These are phyloP conservation scores for Xylaria palmicola DNA, from an alignment of 495 filamentous ascomycete genomes.

Conservation along the genomic window DNA sequence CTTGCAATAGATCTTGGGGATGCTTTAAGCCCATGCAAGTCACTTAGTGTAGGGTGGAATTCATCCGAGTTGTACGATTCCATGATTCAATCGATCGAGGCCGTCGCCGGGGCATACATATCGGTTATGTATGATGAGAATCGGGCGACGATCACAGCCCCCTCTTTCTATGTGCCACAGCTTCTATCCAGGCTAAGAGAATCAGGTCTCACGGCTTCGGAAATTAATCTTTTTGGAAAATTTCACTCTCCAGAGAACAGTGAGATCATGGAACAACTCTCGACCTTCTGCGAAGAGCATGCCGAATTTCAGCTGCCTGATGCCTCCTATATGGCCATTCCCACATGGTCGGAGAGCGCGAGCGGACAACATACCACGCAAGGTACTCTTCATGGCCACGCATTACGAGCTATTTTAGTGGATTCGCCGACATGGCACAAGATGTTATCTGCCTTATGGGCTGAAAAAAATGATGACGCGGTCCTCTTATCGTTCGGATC, in stretches of 20 bases:
- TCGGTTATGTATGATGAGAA: slow-evolving; percentile 43
- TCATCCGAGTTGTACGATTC: slow-evolving; percentile 17
- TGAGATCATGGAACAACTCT: neutral
- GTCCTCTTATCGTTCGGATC: slow-evolving; percentile 42
- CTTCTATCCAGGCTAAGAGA: slow-evolving; percentile 30
- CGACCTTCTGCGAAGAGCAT: slow-evolving; percentile 25
- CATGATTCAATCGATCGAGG: slow-evolving; percentile 24
- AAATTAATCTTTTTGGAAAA: slow-evolving; percentile 35
- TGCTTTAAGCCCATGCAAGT: slow-evolving; percentile 17
- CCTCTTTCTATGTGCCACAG: slow-evolving; percentile 15
- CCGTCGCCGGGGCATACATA: slow-evolving; percentile 36
- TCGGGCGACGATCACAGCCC: slow-evolving; percentile 33
- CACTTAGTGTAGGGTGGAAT: slow-evolving; percentile 31
- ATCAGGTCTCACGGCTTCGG: slow-evolving; percentile 33
- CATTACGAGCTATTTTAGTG: slow-evolving; percentile 38
- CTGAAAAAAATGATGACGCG: slow-evolving; percentile 8
- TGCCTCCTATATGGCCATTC: slow-evolving; percentile 30
- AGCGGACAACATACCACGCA: slow-evolving; percentile 8
- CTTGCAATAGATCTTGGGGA: slow-evolving; percentile 41
- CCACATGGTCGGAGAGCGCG: slow-evolving; percentile 27
- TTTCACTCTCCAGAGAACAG: slow-evolving; percentile 32
- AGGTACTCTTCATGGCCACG: slow-evolving; percentile 30
- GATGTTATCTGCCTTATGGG: slow-evolving; percentile 18
- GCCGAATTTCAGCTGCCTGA: slow-evolving; percentile 37
- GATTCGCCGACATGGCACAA: slow-evolving; percentile 42